These are phyloP conservation scores for Larix kaempferi DNA, from an alignment of 75 land plant genomes.

Conservation along the genomic window DNA sequence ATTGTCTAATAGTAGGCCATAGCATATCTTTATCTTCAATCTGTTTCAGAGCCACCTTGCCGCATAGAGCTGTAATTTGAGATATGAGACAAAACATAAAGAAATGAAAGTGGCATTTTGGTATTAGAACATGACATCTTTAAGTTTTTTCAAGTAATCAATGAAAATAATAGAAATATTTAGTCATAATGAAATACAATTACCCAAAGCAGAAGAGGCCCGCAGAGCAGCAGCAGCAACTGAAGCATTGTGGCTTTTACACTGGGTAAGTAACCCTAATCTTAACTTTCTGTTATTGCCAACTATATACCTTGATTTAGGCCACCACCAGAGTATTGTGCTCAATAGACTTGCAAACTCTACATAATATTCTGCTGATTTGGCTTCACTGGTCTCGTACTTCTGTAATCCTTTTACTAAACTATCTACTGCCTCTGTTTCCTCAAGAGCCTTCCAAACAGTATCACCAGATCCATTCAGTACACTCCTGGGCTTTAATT, in stretches of 20 bases:
- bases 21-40: slow-evolving; percentile 31
- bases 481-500: slow-evolving; percentile 12
- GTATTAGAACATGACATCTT: not conserved
- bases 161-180: not conserved
- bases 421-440: slow-evolving; percentile 21
- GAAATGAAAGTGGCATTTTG: not conserved
- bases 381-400: slow-evolving; percentile 12
- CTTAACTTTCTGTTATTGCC: slow-evolving; percentile 39
- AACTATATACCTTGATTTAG: slow-evolving; percentile 41
- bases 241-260: slow-evolving; percentile 16
- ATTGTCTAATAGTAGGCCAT: slow-evolving; percentile 20
- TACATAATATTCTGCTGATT: slow-evolving; percentile 22
- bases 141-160: not conserved
- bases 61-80: slow-evolving; percentile 50
- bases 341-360: slow-evolving; percentile 34
- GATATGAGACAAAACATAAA: not conserved
- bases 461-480: slow-evolving; percentile 3
- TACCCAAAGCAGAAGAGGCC: slow-evolving; percentile 62
- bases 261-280: slow-evolving; percentile 6
- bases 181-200: not conserved
- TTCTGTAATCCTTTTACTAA: slow-evolving; percentile 17
- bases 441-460: slow-evolving; percentile 37
- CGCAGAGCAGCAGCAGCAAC: slow-evolving; percentile 32
- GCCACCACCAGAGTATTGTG: slow-evolving; percentile 43
- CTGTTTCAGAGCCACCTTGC: slow-evolving; percentile 47